Conservation (phyloP, 2,329 filamentous ascomycete species). For the Claviceps citrina region DNA sequence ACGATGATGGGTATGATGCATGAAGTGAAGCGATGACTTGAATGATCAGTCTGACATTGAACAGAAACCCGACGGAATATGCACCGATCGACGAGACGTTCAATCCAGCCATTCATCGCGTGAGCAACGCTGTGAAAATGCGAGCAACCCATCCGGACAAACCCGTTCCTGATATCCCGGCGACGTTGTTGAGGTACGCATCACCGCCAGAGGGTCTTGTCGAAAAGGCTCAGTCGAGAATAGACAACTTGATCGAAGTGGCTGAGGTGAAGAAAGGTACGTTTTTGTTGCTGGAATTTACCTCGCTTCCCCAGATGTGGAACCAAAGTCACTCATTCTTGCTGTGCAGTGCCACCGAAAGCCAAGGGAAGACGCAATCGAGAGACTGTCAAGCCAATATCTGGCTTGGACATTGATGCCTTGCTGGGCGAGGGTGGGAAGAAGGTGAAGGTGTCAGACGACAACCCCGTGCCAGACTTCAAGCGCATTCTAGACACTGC, state of each 20-base stretch:
- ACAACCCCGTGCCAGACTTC: constrained; percentile 82
- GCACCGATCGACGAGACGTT: constrained; percentile 67
- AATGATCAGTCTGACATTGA: not conserved
- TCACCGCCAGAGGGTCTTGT: constrained; percentile 54
- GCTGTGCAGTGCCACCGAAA: constrained; percentile 54
- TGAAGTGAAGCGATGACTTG: too few species aligned
- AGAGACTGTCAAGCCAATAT: constrained; percentile 66
- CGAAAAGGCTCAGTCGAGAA: constrained; percentile 35
- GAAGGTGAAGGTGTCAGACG: constrained; percentile 30
- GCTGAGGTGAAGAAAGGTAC: constrained; percentile 73
- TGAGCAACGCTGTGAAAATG: constrained; percentile 72
- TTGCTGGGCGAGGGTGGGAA: constrained; percentile 48
- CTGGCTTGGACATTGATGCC: constrained; percentile 72
- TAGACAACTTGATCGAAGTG: constrained; percentile 49
- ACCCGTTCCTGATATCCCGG: constrained; percentile 43
- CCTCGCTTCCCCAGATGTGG: not conserved
- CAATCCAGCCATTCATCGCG: constrained; percentile 72
- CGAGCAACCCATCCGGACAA: constrained; percentile 61
- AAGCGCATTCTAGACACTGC: constrained; percentile 57
- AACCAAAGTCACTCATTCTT: constrained; percentile 1
- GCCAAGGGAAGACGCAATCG: constrained; percentile 56
- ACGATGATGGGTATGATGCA: constrained; percentile 54
- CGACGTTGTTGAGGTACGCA: constrained; percentile 57
- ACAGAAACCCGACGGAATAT: constrained; percentile 45
- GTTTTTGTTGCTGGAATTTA: not conserved